phyloP scores from a whole-genome alignment of 2,329 filamentous ascomycete species.

The Ceratocystis variospora region DNA sequence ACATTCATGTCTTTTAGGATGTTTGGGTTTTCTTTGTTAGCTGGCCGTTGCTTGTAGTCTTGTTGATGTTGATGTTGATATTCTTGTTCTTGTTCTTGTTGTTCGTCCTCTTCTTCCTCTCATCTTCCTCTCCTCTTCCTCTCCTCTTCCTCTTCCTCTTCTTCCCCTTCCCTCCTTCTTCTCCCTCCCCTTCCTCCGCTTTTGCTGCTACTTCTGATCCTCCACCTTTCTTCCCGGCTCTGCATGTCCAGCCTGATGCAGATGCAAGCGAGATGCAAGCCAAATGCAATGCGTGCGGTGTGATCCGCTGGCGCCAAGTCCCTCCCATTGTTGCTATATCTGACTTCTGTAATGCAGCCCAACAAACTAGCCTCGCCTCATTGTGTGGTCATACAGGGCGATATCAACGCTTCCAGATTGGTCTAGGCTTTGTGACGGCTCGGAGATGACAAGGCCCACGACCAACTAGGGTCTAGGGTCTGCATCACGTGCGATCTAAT shows the following conservation, averaged over 20 bases:
- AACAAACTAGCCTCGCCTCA: not conserved
- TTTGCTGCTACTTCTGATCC: not conserved
- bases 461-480: too few species aligned
- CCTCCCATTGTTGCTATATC: not conserved
- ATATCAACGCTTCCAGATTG: not conserved
- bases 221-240: not conserved
- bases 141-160: not conserved
- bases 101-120: not conserved
- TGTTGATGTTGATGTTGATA: not conserved
- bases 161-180: not conserved
- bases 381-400: not conserved
- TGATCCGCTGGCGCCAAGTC: not conserved
- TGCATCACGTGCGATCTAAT: too few species aligned
- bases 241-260: conserved; percentile 5
- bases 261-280: too few species aligned
- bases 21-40: too few species aligned
- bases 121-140: not conserved
- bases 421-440: not conserved
- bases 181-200: not conserved
- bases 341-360: not conserved
- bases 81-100: too few species aligned
- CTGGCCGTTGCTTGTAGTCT: too few species aligned
- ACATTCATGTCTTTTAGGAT: too few species aligned
- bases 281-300: not conserved
- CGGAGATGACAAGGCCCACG: too few species aligned